phyloP scores from a whole-genome alignment of 163 green algal genomes.

The Scenedesmus sp. region DNA sequence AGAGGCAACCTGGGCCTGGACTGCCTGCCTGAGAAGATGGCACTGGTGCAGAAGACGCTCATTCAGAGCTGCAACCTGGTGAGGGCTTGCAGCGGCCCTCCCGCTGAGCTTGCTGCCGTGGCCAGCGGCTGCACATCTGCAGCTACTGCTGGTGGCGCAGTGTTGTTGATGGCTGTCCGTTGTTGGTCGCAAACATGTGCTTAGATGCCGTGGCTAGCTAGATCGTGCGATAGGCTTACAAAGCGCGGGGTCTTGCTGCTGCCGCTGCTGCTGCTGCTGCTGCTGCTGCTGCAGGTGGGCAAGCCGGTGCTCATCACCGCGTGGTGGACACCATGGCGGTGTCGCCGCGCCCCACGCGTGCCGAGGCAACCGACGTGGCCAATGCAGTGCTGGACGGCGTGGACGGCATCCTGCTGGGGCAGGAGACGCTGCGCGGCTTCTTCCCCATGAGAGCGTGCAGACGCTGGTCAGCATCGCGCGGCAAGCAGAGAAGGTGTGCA shows the following conservation, averaged over 20 bases:
- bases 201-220: no score
- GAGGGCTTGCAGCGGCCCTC: background rate
- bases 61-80: slow-evolving; percentile 84
- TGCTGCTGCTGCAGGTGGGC: slow-evolving; percentile 75
- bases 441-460: slow-evolving; percentile 80
- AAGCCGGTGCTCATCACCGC: slow-evolving; percentile 91
- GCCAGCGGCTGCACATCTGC: background rate
- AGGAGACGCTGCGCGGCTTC: slow-evolving; percentile 83
- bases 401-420: slow-evolving; percentile 90
- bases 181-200: no score
- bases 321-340: slow-evolving; percentile 64
- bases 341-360: slow-evolving; percentile 84
- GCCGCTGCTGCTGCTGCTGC: slow-evolving; percentile 50
- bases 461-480: slow-evolving; percentile 79
- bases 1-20: slow-evolving; percentile 94
- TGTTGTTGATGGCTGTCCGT: background rate
- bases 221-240: slow-evolving; percentile 42
- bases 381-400: slow-evolving; percentile 96
- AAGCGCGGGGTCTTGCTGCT: slow-evolving; percentile 25
- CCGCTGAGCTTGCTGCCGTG: no score
- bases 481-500: slow-evolving; percentile 50
- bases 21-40: slow-evolving; percentile 80
- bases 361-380: slow-evolving; percentile 93
- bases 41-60: slow-evolving; percentile 91
- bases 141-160: background rate